Base-by-base conservation (phyloP, 2,329 filamentous ascomycete genomes). In the Karstenula rhodostoma region DNA sequence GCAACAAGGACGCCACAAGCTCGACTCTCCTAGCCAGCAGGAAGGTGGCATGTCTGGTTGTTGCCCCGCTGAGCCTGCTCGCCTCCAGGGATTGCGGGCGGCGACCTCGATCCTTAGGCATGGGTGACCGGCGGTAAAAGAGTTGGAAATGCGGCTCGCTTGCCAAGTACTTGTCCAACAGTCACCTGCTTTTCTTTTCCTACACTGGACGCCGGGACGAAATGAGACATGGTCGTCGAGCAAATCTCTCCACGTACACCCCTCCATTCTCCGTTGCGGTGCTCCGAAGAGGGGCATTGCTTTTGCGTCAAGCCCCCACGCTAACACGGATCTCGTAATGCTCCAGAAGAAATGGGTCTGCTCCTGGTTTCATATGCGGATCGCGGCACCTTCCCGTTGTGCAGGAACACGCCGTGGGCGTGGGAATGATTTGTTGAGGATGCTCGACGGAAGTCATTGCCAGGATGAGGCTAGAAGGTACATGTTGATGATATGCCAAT, bases 271-370 rank as follows among this genome's bases (percentile, higher is more conserved):
- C 57, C 53, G 10, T 48, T 58, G 57, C 62, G 63, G 40, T 62
- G 57, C 62, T 63, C 44, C 33, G 59, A 46, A 60, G 64, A 65
- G 68, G 67, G 67, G 64, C 49, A 51, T 67, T 67, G 62, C 67
- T 69, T 68, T 73, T 59, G 56, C 43, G 44, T 60, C 63, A 58
- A 61, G 47, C 68, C 74, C 72, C 73, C 74, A 70, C 76, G 71
- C 75, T 78, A 78, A 68, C 58, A 68, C 67, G 54, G 61, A 71
- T 74, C 56, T 64, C 67, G 68, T 67, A 68, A 69, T 69, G 58
- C 69, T 76, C 70, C 72, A 71, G 73, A 74, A 69, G 70, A 67
- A 63, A 57, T 66, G 65, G 62, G 60, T 69, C 50, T 65, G 67
- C 64, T 70, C 65, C 64, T 67, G 68, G 72, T 71, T 73, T 73